Evolutionary conservation across 75 land plant genomes (phyloP).

Genomic region (Cryptomeria japonica): DNA sequence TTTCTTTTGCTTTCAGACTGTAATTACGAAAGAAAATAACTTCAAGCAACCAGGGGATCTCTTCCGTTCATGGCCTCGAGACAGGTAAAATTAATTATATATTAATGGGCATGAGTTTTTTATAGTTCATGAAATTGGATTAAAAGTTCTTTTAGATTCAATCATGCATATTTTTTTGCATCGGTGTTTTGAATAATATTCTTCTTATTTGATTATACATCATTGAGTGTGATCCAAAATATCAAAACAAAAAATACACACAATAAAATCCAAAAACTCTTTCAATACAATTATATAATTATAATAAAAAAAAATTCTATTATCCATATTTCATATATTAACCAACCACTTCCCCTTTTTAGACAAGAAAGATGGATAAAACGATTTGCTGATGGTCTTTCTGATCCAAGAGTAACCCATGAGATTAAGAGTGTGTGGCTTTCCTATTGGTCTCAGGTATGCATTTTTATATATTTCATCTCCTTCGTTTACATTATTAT

Average conservation of each 20-base stretch:
- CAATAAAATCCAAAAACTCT: too few species aligned
- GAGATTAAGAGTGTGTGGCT: conserved; percentile 50
- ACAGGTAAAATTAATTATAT: conserved; percentile 4
- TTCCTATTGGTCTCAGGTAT: conserved; percentile 42
- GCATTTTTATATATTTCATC: not conserved
- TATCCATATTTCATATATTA: not conserved
- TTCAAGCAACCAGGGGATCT: conserved; percentile 35
- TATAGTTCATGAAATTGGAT: too few species aligned
- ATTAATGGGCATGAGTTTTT: not conserved
- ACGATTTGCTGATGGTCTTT: conserved; percentile 24
- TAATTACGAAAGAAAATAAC: conserved; percentile 40
- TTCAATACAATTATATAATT: too few species aligned
- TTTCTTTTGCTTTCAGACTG: conserved; percentile 11
- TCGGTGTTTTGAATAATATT: too few species aligned
- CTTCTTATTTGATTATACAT: too few species aligned
- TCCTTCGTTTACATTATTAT: not conserved
- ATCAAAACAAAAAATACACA: too few species aligned
- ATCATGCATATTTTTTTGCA: too few species aligned
- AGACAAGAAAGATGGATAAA: conserved; percentile 44
- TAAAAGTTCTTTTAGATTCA: too few species aligned
- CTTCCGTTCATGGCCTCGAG: conserved; percentile 32
- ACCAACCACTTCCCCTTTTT: not conserved
- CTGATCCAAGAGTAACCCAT: conserved; percentile 45
- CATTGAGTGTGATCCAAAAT: too few species aligned
- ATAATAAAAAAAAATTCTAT: not conserved